phyloP scores from a whole-genome alignment of 345 rosid genomes.

The Passiflora organensis region DNA sequence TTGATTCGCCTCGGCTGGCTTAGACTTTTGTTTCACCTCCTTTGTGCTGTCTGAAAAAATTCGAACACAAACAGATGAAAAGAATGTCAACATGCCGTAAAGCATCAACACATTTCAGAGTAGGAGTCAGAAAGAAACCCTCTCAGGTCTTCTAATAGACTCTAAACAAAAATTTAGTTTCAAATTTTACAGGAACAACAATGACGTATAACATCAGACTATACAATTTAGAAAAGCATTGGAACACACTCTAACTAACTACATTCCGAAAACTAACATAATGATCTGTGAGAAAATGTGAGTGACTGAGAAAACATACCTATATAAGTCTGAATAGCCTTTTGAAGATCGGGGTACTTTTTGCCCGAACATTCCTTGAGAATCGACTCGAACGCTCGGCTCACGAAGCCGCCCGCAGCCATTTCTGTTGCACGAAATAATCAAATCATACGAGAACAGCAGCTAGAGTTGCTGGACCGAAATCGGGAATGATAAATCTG shows the following conservation, averaged over 20 bases:
- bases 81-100: neutral
- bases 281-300: neutral
- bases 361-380: constrained; percentile 86
- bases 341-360: constrained; percentile 81
- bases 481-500: neutral
- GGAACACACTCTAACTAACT: neutral
- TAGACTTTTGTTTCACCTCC: constrained; percentile 37
- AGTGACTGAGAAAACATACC: constrained; percentile 36
- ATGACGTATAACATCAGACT: too few species aligned
- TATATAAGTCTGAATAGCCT: constrained; percentile 67
- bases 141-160: too few species aligned
- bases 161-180: too few species aligned
- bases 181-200: too few species aligned
- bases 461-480: neutral
- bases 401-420: constrained; percentile 94
- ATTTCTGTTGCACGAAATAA: constrained; percentile 11
- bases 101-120: too few species aligned
- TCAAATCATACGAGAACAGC: neutral
- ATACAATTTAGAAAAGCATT: neutral
- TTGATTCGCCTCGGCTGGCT: constrained; percentile 27
- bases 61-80: constrained; percentile 7
- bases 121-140: too few species aligned
- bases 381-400: constrained; percentile 92
- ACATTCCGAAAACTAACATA: neutral
- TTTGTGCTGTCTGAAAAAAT: constrained; percentile 50